Base-by-base conservation (phyloP, 2,329 filamentous ascomycete genomes). In the Cladobotryum protrusum region DNA sequence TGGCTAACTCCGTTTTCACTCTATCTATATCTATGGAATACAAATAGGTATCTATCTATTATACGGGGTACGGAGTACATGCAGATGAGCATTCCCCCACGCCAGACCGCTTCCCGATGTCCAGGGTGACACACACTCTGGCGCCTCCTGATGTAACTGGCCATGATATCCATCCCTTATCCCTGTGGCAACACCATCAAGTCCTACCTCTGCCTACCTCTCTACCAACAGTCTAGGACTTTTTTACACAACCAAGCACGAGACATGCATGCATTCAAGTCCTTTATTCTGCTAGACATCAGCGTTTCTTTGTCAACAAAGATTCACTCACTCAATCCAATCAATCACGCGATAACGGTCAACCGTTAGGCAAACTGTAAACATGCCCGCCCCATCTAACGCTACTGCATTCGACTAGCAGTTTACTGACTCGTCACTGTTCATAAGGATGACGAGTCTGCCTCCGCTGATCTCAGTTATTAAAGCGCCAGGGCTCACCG, bases 111-210 rank as follows among this genome's bases (percentile, higher is more conserved):
- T 52, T 48, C 45, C 47, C 43, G 45, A 32, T 17, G 18, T 40
- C 45, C 35, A 52, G 49, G 49, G 49, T 52, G 45, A 52, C 49
- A 52, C 49, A 45, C 39, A 39, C 24, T n/a, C n/a, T 43, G 50
- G 50, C 47, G 46, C 46, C 50, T 52, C 50, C 50, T 52, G 50
- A 52, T 45, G 41, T 41, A 41, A 49, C 47, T 42, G 37, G 39
- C 43, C 43, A 43, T 50, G 49, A 33, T n/a, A 17, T 39, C 36
- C n/a, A n/a, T n/a, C 36, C 36, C 17, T 6, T 39, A 41, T 48
- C 24, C 32, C 35, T 37, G 50, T 42, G 42, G 41, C 45, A 44
- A 48, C n/a, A 13, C 14, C 20, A 11, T 19, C 33, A 44, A 52
- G 50, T 52, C 50, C 50, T 52, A 48, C 45, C 15, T 33, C 6